phyloP scores from a whole-genome alignment of 2,329 filamentous ascomycete genomes.

The Drechslerella coelobrocha region DNA sequence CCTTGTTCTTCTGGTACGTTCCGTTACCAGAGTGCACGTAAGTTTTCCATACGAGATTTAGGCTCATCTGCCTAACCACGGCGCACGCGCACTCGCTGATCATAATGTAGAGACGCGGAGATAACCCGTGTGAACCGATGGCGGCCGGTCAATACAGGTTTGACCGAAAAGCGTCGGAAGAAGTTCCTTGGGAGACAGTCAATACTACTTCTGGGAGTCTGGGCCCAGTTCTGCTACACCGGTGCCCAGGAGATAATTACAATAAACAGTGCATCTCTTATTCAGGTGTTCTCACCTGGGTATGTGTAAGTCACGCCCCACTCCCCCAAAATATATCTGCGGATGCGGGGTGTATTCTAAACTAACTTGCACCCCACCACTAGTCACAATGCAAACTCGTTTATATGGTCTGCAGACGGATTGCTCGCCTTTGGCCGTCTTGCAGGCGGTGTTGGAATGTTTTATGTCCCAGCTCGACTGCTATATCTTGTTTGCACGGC shows the following conservation, averaged over 20 bases:
- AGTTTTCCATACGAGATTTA: conserved; percentile 66
- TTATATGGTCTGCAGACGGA: conserved; percentile 76
- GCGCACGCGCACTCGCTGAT: conserved; percentile 46
- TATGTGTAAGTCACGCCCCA: conserved; percentile 56
- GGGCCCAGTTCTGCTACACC: conserved; percentile 81
- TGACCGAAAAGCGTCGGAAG: conserved; percentile 31
- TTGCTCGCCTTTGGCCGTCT: conserved; percentile 77
- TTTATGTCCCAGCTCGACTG: conserved; percentile 70
- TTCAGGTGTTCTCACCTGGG: conserved; percentile 62
- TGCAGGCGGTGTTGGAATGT: conserved; percentile 71
- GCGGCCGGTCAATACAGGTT: conserved; percentile 11
- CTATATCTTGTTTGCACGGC: conserved; percentile 74
- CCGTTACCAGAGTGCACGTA: conserved; percentile 63
- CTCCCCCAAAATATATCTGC: conserved; percentile 61
- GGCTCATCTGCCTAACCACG: conserved; percentile 65
- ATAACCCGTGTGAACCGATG: conserved; percentile 43
- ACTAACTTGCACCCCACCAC: conserved; percentile 47
- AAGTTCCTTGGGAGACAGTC: conserved; percentile 69
- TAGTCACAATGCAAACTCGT: conserved; percentile 60
- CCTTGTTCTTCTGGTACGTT: conserved; percentile 73
- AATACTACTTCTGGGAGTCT: conserved; percentile 75
- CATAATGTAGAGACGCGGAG: conserved; percentile 22
- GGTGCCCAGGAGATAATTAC: conserved; percentile 68
- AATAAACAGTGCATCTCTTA: conserved; percentile 63
- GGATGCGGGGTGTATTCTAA: conserved; percentile 61